A percentile compares a stretch with the other conserved stretches of the same genome.
Evolutionary conservation across 768 basidiomycete genomes (phyloP).

Genomic region (Lentinus brumalis): DNA sequence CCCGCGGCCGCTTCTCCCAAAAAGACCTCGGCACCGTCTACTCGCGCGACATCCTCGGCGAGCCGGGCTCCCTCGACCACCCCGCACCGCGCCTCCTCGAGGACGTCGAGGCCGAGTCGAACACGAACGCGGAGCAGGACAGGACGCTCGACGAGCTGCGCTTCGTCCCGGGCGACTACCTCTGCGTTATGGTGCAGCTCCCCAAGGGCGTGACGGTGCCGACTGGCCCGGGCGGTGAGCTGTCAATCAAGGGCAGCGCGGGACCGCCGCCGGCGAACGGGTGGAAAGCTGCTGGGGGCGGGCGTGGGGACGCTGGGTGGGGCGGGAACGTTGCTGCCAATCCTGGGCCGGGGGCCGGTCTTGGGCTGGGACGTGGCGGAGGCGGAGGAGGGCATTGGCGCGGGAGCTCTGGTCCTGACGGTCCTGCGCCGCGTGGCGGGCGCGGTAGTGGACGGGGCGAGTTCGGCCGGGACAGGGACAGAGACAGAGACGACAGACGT

Average conservation of each 20-base stretch:
- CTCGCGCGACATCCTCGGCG: constrained; percentile 83
- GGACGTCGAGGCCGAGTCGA: constrained; percentile 39
- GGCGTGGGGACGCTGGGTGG: constrained; percentile 51
- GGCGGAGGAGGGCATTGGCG: constrained; percentile 71
- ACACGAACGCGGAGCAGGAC: constrained; percentile 36
- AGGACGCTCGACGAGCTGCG: constrained; percentile 77
- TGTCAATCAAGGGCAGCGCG: constrained; percentile 52
- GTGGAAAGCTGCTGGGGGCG: constrained; percentile 36
- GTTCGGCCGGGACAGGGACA: constrained; percentile 24
- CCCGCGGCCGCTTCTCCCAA: constrained; percentile 68
- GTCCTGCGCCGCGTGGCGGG: constrained; percentile 41
- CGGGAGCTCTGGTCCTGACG: constrained; percentile 59
- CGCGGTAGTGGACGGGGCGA: constrained; percentile 22
- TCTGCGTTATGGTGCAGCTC: constrained; percentile 72
- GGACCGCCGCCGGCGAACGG: constrained; percentile 40
- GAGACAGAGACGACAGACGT: constrained; percentile 28
- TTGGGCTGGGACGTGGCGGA: constrained; percentile 37
- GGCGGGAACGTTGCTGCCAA: constrained; percentile 39
- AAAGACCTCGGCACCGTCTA: constrained; percentile 84
- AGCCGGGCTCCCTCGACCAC: constrained; percentile 62
- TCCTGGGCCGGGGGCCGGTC: constrained; percentile 35
- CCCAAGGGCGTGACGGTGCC: constrained; percentile 59
- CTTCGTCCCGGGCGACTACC: constrained; percentile 80
- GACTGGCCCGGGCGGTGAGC: constrained; percentile 48
- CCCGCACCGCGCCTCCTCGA: constrained; percentile 64